Base-by-base conservation (phyloP, 352 stramenopile genomes). In the Pythium vanterpoolii region DNA sequence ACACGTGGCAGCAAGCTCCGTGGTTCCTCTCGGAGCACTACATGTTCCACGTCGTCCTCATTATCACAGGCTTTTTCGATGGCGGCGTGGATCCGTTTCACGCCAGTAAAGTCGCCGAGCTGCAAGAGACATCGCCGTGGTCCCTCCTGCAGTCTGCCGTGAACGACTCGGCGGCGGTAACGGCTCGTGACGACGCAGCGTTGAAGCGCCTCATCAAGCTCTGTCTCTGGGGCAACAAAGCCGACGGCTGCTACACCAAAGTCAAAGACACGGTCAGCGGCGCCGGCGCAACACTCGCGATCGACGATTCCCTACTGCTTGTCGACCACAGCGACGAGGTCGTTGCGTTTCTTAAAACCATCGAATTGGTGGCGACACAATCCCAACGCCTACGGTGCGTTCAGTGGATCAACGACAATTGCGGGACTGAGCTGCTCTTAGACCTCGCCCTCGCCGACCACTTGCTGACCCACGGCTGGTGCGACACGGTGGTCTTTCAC, bases 371-470 rank as follows among this genome's bases (percentile, higher is more conserved):
- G 4, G 24, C 52, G 19, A 42, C n/a, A n/a, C n/a, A n/a, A n/a
- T n/a, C n/a, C n/a, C n/a, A n/a, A n/a, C n/a, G n/a, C n/a, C n/a
- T n/a, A n/a, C n/a, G 74, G 26, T 60, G 58, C 2, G 65, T 88
- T 4, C 73, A 90, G 49, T 90, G 70, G 45, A 87, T 92, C 60
- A 92, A 90, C 54, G 83, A 92, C 66, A 92, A 92, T 67, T 86
- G 78, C 57, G 83, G 79, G 45, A 89, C 78, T 0, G 79, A 92
- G 56, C 53, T 92, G 39, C 57, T 92, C 46, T 54, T 92, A 1
- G 82, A 92, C 43, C 47, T 92, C 26, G 78, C 77, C 30, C 66
- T 92, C 3, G 79, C 69, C 0, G 82, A 90, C 47, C 80, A 89
- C 52, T 50, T 92, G 36, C 63, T 92, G 26, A 66, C 57, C 21